Evolutionary conservation across 495 filamentous ascomycete species (phyloP).

Genomic region (Aspergillus affinis): DNA sequence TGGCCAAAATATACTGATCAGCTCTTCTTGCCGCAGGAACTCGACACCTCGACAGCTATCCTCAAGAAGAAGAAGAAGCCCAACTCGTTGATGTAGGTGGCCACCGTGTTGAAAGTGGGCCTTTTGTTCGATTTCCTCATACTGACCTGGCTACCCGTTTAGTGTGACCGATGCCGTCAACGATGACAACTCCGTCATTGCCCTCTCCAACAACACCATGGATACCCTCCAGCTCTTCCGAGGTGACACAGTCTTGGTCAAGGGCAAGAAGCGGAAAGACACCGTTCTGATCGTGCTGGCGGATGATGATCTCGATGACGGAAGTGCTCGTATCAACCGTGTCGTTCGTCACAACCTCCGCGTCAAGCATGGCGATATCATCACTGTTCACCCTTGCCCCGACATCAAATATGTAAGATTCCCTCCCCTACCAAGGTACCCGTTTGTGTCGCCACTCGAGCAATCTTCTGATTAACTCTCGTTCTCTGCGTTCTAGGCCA

Average conservation of each 20-base stretch:
- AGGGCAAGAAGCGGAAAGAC: constrained; percentile 99
- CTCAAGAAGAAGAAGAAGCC: constrained; percentile 99
- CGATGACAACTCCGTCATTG: constrained; percentile 99
- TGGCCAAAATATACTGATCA: constrained; percentile 25
- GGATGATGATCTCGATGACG: constrained; percentile 97
- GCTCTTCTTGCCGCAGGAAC: constrained; percentile 53
- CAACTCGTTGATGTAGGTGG: constrained; percentile 86
- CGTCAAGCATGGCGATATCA: constrained; percentile 96
- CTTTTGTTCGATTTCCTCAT: neutral
- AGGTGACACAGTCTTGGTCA: constrained; percentile 95
- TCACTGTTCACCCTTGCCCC: constrained; percentile 98
- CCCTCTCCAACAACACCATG: constrained; percentile 98
- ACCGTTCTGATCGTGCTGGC: constrained; percentile 96
- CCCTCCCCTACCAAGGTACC: neutral
- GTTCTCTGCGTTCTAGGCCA: constrained; percentile 61
- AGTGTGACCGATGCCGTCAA: constrained; percentile 97
- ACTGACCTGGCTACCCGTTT: constrained; percentile 37
- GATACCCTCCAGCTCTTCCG: constrained; percentile 97
- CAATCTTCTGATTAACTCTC: constrained; percentile 18
- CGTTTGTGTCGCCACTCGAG: neutral
- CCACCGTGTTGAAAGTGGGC: constrained; percentile 2
- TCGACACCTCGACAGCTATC: constrained; percentile 95
- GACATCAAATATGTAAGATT: constrained; percentile 97
- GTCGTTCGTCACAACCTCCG: constrained; percentile 97
- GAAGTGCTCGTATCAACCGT: constrained; percentile 93